Base-by-base conservation (phyloP, 2,329 filamentous ascomycete species). In the Calonectria montana region DNA sequence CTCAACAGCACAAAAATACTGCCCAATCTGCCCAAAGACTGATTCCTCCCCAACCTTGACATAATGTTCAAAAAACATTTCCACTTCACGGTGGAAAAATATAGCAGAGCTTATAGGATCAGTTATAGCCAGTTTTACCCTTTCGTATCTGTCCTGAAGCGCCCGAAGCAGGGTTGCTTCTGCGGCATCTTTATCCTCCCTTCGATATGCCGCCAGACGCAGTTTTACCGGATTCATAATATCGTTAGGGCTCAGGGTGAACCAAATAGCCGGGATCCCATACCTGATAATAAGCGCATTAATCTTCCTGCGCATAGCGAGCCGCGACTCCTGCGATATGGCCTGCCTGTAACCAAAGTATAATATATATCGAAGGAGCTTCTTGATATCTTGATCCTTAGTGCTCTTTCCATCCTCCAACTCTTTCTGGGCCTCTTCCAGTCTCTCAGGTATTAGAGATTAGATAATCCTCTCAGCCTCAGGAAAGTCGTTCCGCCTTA, bases 161-260 rank as follows among this genome's bases (percentile, higher is more conserved):
- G 66, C 45, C 45, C 47, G 47, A 21, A 64, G 57, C 25, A 69
- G 21, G 59, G 47, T 57, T 39, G 27, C 47, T 23, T 67, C 53
- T 21, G 43, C 53, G 27, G 1, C 43, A 29, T 48, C 53, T 18
- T 61, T 61, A 27, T 67, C 41, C 21, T 67, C 39, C 37, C 61
- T 61, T 35, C 23, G n/a, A 7, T 69, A 57, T 69, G 48, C 59
- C 18, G 48, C 59, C 27, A 69, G 48, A 23, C 5, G 39, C 29
- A 65, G n/a, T 18, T 68, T 68, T 39, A 68, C 55, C 16, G 65
- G 43, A 55, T 62, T 62, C 15, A n/a, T 63, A 9, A 71, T 71
- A 29, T 73, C 53, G 45, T 68, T 71, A n/a, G 71, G 68, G 39
- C 71, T 73, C 18, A 73, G 12, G 21, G 69, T 73, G 29, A 69